Base-by-base conservation (phyloP, 2,329 filamentous ascomycete genomes). In the Paracoccidioides lutzii region DNA sequence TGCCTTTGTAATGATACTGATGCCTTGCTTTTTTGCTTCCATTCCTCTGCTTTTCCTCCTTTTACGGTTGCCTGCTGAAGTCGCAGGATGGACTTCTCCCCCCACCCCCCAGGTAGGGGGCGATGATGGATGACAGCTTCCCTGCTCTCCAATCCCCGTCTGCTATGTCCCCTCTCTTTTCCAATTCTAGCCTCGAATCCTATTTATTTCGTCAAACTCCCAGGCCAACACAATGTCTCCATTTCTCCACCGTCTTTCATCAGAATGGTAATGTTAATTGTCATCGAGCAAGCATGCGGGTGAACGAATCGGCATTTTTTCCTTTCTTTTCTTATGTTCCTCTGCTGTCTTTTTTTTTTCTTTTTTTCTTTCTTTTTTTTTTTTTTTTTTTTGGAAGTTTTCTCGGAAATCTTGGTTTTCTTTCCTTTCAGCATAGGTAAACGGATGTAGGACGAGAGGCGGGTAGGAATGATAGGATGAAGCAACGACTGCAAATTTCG, bases 1-100 rank as follows among this genome's bases (percentile, higher is more conserved):
- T 10, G 6, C 5, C 9, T 55, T 55, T 57, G 44, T 55, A 45
- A 53, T 33, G 52, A 53, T 53, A 53, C 9, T 46, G 43, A 53
- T 32, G 52, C 52, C 22, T 45, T 15, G 8, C 8, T 28, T 41
- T 37, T 37, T 28, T 33, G 15, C 22, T 54, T 43, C 22, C 10
- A 28, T 14, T 54, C 12, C 22, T 33, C 15, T 53, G 6, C 4
- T 22, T 22, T 10, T 49, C 28, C 32, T 54, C 38, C 42, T 45
- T 35, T n/a, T n/a, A n/a, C 43, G 22, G 22, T 22, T 22, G 22
- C 22, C 22, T 52, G 22, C 12, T 53, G 37, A 55, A 55, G 37
- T 43, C 37, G 53, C 28, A 41, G 40, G 35, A 38, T 15, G 43
- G 49, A 55, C 33, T 50, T 48, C 35, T 15, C 30, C 53, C 43